Base-by-base conservation (phyloP, 2,329 filamentous ascomycete genomes). In the Tolypocladium paradoxum region DNA sequence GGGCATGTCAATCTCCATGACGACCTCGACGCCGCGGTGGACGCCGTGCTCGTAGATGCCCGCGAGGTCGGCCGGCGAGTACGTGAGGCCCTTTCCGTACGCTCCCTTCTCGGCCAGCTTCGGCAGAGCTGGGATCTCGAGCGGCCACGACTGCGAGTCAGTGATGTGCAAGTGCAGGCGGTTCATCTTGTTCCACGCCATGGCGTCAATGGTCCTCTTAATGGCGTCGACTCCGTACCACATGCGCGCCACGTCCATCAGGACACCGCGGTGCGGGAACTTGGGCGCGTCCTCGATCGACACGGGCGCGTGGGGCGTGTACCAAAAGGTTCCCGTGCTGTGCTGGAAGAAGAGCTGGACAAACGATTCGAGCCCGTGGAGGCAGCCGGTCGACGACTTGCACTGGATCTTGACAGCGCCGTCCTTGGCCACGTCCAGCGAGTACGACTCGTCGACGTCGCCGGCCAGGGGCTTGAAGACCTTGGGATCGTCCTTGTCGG, bases 71-170 rank as follows among this genome's bases (percentile, higher is more conserved):
- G 71, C 68, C 0, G 84, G 76, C 1, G 78, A 81, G 72, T 93
- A 95, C 0, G 81, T 79, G 50, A 88, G 73, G 47, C 79, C 79
- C 20, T 76, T 73, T 27, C 76, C 75, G 64, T 95, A 95, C 1
- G 88, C 85, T 36, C 89, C 90, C 65, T 88, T 84, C 51, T 75
- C 69, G 3, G 88, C 77, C 2, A 95, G 74, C 54, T 85, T 78
- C 4, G 90, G 67, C 56, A 95, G 70, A 2, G 85, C 70, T 1
- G 88, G 87, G 49, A 95, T 84, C 59, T 90, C 88, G 27, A 95
- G 74, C 0, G 90, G 90, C 86, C 89, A 95, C 4, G 88, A 88
- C 68, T 95, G 89, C 18, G 85, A 83, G 68, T 95, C 89, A 5
- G 88, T 93, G 54, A 85, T 77, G 72, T 95, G 89, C 52, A 92